Evolutionary conservation across 2,329 filamentous ascomycete genomes (phyloP).

Genomic region (Hypoxylon sp.): DNA sequence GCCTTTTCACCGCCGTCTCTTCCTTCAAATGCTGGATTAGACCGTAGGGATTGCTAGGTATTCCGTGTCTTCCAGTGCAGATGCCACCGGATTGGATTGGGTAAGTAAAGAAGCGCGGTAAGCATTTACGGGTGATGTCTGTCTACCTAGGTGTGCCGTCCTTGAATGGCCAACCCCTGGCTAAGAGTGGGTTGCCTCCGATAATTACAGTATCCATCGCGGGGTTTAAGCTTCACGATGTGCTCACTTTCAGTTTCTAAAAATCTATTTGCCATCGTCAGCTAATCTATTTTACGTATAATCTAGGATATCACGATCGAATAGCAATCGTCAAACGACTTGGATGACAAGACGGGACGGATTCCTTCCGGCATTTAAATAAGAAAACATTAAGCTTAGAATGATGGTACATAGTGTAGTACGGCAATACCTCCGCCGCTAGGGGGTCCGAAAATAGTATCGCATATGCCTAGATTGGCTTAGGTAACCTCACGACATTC

Average conservation of each 20-base stretch:
- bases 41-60: neutral
- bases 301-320: neutral
- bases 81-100: neutral
- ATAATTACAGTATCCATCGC: neutral
- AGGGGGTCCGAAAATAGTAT: conserved; percentile 9
- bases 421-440: neutral
- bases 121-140: neutral
- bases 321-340: neutral
- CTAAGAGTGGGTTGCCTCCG: neutral
- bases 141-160: too few species aligned
- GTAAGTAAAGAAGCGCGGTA: neutral
- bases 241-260: neutral
- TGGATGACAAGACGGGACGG: neutral
- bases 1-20: conserved; percentile 13
- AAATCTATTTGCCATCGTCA: conserved; percentile 1
- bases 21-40: conserved; percentile 1
- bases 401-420: too few species aligned
- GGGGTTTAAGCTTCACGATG: neutral
- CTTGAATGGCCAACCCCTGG: neutral
- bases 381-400: neutral
- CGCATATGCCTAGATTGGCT: neutral
- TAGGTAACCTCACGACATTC: neutral
- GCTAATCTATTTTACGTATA: neutral
- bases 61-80: neutral
- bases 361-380: neutral